Evolutionary conservation across 2,329 filamentous ascomycete species (phyloP).

Genomic region (Aspergillus vadensis): DNA sequence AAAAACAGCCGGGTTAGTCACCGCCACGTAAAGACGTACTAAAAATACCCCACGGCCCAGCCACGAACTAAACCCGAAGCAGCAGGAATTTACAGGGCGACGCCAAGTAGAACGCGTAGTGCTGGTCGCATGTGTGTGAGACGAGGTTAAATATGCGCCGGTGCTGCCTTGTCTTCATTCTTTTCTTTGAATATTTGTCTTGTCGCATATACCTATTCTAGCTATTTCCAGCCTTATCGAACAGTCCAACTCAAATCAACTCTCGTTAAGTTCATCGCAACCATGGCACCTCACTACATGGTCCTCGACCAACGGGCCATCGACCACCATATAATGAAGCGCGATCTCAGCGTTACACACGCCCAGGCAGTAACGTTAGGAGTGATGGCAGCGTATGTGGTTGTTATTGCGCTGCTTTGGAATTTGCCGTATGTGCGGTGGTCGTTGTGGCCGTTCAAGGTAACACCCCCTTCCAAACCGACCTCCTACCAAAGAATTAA

Average conservation of each 20-base stretch:
- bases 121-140: conserved; percentile 5
- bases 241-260: background rate
- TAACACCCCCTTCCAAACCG: conserved; percentile 36
- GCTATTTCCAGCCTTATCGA: background rate
- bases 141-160: background rate
- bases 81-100: conserved; percentile 22
- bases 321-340: conserved; percentile 46
- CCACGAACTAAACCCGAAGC: conserved; percentile 18
- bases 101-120: conserved; percentile 20
- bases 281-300: conserved; percentile 33
- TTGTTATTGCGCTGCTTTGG: conserved; percentile 75
- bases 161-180: too few species aligned
- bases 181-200: background rate
- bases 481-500: too few species aligned
- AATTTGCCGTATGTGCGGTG: conserved; percentile 75
- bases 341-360: conserved; percentile 63
- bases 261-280: conserved; percentile 2
- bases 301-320: conserved; percentile 24
- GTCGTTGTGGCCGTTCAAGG: conserved; percentile 80
- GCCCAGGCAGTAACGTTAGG: conserved; percentile 72
- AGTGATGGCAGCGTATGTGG: conserved; percentile 70
- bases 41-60: conserved; percentile 25
- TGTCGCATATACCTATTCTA: too few species aligned
- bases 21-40: conserved; percentile 16
- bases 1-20: background rate